Conservation (phyloP, 75 land plant genomes). For the Sequoiadendron giganteum region DNA sequence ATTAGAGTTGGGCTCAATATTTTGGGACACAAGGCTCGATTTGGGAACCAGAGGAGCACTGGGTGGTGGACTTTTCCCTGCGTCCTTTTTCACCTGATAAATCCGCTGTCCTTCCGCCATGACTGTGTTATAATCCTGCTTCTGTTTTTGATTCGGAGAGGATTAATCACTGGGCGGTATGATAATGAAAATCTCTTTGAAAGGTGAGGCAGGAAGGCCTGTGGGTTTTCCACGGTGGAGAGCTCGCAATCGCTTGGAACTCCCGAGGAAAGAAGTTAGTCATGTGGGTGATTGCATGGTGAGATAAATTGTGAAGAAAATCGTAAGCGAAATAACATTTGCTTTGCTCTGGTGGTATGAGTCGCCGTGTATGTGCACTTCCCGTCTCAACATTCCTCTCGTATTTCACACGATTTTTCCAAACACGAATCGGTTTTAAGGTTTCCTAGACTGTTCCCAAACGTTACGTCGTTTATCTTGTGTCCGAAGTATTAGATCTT, state of each 20-base stretch:
- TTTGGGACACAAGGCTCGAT: slow-evolving; percentile 6
- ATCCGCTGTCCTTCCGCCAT: slow-evolving; percentile 27
- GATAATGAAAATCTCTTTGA: not conserved
- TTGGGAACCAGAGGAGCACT: slow-evolving; percentile 22
- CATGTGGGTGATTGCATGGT: not conserved
- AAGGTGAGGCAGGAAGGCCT: too few species aligned
- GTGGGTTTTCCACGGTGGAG: too few species aligned
- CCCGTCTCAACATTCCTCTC: not conserved
- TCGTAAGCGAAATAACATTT: not conserved
- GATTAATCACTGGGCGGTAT: not conserved
- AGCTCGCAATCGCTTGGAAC: too few species aligned
- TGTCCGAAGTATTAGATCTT: not conserved
- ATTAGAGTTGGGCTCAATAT: not conserved
- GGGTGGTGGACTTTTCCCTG: not conserved
- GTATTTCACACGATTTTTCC: not conserved
- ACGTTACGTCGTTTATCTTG: not conserved
- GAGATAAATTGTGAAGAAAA: not conserved
- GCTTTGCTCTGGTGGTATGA: not conserved
- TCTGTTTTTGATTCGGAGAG: not conserved
- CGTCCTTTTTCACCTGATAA: not conserved
- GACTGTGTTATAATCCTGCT: not conserved
- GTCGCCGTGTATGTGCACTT: not conserved
- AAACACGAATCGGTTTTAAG: not conserved
- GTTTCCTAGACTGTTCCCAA: not conserved
- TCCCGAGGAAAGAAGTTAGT: too few species aligned